A percentile compares a stretch with the other conserved stretches of the same genome.
phyloP scores from a whole-genome alignment of 768 basidiomycete genomes.

The Boletus rubescentipes region DNA sequence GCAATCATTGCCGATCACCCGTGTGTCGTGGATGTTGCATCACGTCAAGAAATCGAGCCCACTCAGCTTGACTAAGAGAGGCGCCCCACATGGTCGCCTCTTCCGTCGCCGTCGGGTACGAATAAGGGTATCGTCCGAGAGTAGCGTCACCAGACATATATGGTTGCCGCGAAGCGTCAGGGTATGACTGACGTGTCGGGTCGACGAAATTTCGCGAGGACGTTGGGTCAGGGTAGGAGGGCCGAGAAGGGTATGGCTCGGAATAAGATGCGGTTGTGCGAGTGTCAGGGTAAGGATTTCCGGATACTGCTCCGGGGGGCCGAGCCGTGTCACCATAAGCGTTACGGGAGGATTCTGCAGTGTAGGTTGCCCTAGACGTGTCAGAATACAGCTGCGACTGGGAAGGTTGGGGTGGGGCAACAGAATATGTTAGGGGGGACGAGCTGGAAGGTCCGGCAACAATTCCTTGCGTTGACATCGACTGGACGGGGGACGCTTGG shows the following conservation, averaged over 20 bases:
- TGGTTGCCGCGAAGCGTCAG: constrained; percentile 28
- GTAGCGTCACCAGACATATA: constrained; percentile 26
- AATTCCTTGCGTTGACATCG: constrained; percentile 21
- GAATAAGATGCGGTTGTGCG: constrained; percentile 23
- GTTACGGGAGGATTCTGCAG: constrained; percentile 22
- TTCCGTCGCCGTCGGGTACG: constrained; percentile 49
- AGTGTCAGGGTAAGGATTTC: constrained; percentile 32
- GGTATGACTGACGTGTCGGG: constrained; percentile 21
- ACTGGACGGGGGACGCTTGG: constrained; percentile 24
- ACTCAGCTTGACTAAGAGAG: constrained; percentile 74
- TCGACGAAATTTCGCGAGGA: constrained; percentile 27
- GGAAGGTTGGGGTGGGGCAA: constrained; percentile 18
- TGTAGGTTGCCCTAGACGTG: constrained; percentile 20
- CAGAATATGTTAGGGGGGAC: constrained; percentile 26
- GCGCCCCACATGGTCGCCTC: constrained; percentile 74
- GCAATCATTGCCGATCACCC: constrained; percentile 27
- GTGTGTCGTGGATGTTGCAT: constrained; percentile 48
- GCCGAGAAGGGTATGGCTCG: constrained; percentile 24
- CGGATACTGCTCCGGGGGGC: constrained; percentile 13
- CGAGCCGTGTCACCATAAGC: constrained; percentile 23
- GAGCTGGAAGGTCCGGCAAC: constrained; percentile 21
- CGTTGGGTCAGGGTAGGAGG: constrained; percentile 26
- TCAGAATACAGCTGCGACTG: constrained; percentile 29
- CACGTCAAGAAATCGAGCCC: constrained; percentile 64
- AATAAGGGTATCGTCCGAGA: constrained; percentile 27